These are phyloP conservation scores for Euphorbia celastroides DNA, from an alignment of 441 rosid genomes.

Conservation along the genomic window DNA sequence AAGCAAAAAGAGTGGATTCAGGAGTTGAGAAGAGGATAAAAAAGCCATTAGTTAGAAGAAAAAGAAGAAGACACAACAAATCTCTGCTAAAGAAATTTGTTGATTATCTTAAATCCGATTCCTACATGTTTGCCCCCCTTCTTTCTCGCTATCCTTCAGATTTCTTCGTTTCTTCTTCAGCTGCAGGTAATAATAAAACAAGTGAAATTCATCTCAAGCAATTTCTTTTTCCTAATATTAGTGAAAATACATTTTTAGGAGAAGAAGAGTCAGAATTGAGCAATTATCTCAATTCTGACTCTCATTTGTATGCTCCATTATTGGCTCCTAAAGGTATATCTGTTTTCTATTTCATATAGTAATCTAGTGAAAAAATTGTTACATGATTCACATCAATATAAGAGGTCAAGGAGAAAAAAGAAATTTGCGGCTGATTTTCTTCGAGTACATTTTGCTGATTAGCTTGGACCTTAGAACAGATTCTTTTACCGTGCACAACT, in stretches of 20 bases:
- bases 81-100: slow-evolving; percentile 21
- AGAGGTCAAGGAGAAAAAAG: too few species aligned
- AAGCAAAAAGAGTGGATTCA: slow-evolving; percentile 18
- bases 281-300: slow-evolving; percentile 44
- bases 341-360: too few species aligned
- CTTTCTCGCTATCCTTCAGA: slow-evolving; percentile 18
- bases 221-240: too few species aligned
- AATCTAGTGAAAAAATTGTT: too few species aligned
- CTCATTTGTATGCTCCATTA: slow-evolving; percentile 38
- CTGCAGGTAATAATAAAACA: slow-evolving; percentile 12
- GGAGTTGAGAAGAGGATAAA: slow-evolving; percentile 21
- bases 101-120: slow-evolving; percentile 39
- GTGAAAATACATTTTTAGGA: too few species aligned
- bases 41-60: slow-evolving; percentile 20
- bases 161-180: slow-evolving; percentile 1
- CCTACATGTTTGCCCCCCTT: slow-evolving; percentile 47
- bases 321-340: slow-evolving; percentile 14
- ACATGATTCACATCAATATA: too few species aligned
- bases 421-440: too few species aligned
- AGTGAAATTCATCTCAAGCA: background rate
- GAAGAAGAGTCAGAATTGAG: slow-evolving; percentile 24
- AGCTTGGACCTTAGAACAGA: too few species aligned
- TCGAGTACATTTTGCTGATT: too few species aligned
- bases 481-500: too few species aligned
- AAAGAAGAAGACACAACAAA: slow-evolving; percentile 14